Evolutionary conservation across 2,329 filamentous ascomycete species (phyloP), one percentile per base, ranked within the genome.

Genomic region (Zymoseptoria brevis): DNA sequence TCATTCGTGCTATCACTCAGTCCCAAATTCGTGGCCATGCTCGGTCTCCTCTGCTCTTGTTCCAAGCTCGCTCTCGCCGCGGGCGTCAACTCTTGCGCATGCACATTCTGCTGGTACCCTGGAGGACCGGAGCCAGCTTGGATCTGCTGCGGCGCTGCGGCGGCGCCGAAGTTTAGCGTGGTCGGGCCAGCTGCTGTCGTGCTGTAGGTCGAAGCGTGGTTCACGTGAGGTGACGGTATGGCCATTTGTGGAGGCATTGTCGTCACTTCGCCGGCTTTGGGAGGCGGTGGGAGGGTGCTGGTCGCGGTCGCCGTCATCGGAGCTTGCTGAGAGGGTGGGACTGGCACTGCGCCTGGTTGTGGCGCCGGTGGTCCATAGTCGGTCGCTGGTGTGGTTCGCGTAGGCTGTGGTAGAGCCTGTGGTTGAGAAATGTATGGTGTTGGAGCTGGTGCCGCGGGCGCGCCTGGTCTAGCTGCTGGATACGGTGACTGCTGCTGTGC

Each of bases 71-170:
- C 69, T 41, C 73, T 61, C 60, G 72, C 68, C 22, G 69, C 67
- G 4, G 73, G 64, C 19, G 61, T 72, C 69, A 76, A 62, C 50
- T 78, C 76, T 30, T 72, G 70, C 19, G 76, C 76, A 55, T 76
- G 71, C 64, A 74, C 69, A 59, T 78, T 75, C 62, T 81, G 79
- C 57, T 74, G 67, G 66, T 81, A 81, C 11, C 78, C 77, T 0
- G 77, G 75, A 21, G 79, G 79, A 61, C 79, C 76, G 45, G 62
- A 62, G 65, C 63, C 60, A 71, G 67, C 62, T 61, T 62, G 49
- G 24, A 61, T 58, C 22, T 63, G 62, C 30, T 61, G 68, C 65
- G 60, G 72, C 67, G 59, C 65, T 1, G 62, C 53, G 4, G 68
- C 72, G 3, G 71, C 71, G 1, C 74, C 75, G 19, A 75, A 64